Conservation (phyloP, 2,329 filamentous ascomycete genomes). For the Cercospora sp. region DNA sequence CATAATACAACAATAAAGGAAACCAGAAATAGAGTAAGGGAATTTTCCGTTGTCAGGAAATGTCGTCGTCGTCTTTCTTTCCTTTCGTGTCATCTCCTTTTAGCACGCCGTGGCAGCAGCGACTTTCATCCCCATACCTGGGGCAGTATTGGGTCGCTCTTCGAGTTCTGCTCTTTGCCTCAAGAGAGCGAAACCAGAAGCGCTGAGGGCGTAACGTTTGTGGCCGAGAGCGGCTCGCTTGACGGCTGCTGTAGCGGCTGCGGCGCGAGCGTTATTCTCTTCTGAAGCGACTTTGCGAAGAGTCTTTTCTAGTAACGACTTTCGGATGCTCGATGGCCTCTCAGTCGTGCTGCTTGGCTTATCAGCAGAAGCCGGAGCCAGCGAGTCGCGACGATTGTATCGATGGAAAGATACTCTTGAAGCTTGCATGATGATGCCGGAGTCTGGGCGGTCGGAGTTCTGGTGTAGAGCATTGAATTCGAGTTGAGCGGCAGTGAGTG, state of each 20-base stretch:
- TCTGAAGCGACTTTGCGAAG: conserved; percentile 9
- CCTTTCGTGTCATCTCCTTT: neutral
- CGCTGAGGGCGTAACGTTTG: conserved; percentile 18
- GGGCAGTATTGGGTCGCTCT: neutral
- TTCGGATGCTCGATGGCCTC: neutral
- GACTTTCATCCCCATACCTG: neutral
- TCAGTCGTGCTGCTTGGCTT: neutral
- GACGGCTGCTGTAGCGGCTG: conserved; percentile 4
- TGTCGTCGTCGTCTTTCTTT: neutral
- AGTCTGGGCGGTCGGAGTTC: conserved; percentile 18
- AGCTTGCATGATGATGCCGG: conserved; percentile 17
- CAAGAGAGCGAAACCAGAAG: conserved; percentile 17
- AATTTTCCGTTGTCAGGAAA: neutral
- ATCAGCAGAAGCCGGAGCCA: neutral
- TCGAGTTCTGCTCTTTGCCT: conserved; percentile 11
- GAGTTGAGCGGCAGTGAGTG: conserved; percentile 9
- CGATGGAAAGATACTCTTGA: conserved; percentile 1
- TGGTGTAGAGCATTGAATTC: conserved; percentile 8
- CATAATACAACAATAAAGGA: neutral
- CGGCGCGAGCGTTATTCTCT: conserved; percentile 1
- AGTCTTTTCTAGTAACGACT: conserved; percentile 16
- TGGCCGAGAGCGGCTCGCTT: conserved; percentile 4
- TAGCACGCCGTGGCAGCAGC: neutral
- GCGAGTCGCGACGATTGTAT: neutral
- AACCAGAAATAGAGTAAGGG: neutral